Base-by-base conservation (phyloP, 1,284 basidiomycete species). In the Marasmius oreades region DNA sequence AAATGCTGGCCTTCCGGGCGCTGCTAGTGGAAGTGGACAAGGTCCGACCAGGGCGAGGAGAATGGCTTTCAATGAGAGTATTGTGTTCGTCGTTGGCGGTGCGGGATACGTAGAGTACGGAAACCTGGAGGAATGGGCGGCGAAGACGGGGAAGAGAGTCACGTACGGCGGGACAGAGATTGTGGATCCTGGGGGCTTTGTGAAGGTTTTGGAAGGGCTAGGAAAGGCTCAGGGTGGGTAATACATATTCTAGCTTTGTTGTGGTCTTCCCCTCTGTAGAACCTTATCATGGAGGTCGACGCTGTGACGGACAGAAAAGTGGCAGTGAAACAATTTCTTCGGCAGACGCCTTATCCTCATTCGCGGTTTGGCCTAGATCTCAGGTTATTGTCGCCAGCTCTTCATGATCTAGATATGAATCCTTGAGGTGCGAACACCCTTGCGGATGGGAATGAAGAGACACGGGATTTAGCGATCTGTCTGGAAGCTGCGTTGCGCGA, bases 151-250 rank as follows among this genome's bases (percentile, higher is more conserved):
- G 16, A 93, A 92, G 73, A 83, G 83, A 65, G 86, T 99, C 51
- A 92, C 93, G 26, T 99, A 99, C 69, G 97, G 97, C 12, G 91
- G 92, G 22, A 99, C 97, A 11, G 97, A 99, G 70, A 95, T 99
- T 51, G 68, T 97, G 53, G 91, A 93, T 63, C 96, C 97, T 10
- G 83, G 82, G 66, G 86, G 85, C 52, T 99, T 99, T 69, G 79
- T 99, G 22, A 69, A 76, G 34, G 75, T 86, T 12, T 67, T 96
- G 62, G 84, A 84, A 57, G 74, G 74, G 42, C 73, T 94, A 18
- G 88, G 88, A 3, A 82, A 79, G 62, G 59, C 39, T 42, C 64
- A 20, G 64, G 64, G 33, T 50, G 52, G 33, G n/a, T 31, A 31
- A 10, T 31, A 16, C 33, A 14, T 31, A 18, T 50, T 46, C 45